phyloP scores from a whole-genome alignment of 768 basidiomycete species.

The Podaxis sp. region DNA sequence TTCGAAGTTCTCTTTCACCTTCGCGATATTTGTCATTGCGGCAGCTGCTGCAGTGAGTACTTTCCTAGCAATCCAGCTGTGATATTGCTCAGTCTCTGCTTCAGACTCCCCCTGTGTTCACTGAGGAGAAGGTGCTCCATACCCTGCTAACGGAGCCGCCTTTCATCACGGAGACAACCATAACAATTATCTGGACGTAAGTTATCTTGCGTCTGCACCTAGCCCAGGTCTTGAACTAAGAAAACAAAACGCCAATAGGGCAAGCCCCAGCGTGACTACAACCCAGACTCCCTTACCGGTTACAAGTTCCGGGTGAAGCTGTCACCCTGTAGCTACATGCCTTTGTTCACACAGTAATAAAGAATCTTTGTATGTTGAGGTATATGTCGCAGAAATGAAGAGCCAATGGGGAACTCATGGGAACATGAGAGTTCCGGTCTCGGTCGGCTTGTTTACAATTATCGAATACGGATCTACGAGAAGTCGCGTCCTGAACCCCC shows the following conservation, averaged over 20 bases:
- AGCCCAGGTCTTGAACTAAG: neutral
- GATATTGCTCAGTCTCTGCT: neutral
- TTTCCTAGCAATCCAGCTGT: neutral
- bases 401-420: neutral
- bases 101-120: neutral
- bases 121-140: neutral
- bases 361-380: neutral
- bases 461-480: neutral
- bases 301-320: neutral
- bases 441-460: neutral
- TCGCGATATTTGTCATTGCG: neutral
- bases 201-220: neutral
- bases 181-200: slow-evolving; percentile 5
- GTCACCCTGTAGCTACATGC: neutral
- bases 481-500: neutral
- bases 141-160: neutral
- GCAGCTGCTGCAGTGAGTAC: neutral
- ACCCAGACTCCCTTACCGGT: neutral
- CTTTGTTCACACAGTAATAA: neutral
- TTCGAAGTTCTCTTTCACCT: neutral
- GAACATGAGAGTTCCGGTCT: no score
- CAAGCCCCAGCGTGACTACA: neutral
- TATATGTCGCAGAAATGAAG: neutral
- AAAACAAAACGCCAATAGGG: neutral
- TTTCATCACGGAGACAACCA: neutral